Evolutionary conservation across 1,139 yeast genomes (phyloP).

Genomic region (Suhomyces maxii): DNA sequence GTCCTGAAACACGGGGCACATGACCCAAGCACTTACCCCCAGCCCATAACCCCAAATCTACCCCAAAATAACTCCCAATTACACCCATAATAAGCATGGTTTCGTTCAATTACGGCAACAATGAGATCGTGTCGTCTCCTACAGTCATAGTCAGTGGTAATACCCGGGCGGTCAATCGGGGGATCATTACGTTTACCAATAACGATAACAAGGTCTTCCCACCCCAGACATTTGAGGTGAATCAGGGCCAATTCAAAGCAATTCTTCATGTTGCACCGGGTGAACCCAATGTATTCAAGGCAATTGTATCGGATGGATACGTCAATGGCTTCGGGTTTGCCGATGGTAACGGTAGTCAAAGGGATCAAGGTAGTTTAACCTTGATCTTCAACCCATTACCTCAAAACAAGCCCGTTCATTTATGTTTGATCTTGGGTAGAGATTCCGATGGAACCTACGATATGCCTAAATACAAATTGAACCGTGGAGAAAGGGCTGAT

Average conservation of each 20-base stretch:
- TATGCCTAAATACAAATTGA: slow-evolving; percentile 58
- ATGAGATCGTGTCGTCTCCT: slow-evolving; percentile 46
- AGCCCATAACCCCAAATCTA: neutral
- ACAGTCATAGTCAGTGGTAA: slow-evolving; percentile 40
- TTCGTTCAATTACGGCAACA: slow-evolving; percentile 33
- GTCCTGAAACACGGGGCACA: too few relatives aligned
- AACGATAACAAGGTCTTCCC: slow-evolving; percentile 58
- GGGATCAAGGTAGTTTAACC: slow-evolving; percentile 27
- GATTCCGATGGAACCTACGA: slow-evolving; percentile 79
- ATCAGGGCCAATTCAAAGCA: slow-evolving; percentile 72
- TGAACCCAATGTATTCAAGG: slow-evolving; percentile 42
- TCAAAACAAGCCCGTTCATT: slow-evolving; percentile 76
- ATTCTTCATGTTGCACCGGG: slow-evolving; percentile 71
- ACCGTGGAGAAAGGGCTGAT: slow-evolving; percentile 64
- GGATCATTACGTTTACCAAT: slow-evolving; percentile 36
- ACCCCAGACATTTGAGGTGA: slow-evolving; percentile 68
- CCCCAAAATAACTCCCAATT: too few relatives aligned
- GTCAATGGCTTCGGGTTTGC: slow-evolving; percentile 33
- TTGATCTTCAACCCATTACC: slow-evolving; percentile 59
- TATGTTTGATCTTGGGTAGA: slow-evolving; percentile 72
- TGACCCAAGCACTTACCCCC: too few relatives aligned
- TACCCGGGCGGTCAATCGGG: slow-evolving; percentile 21
- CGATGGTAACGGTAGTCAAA: slow-evolving; percentile 20
- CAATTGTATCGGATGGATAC: slow-evolving; percentile 25
- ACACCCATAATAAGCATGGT: slow-evolving; percentile 1